Base-by-base conservation (phyloP, 176 grass and related monocot genomes). In the Thinopyrum elongatum region DNA sequence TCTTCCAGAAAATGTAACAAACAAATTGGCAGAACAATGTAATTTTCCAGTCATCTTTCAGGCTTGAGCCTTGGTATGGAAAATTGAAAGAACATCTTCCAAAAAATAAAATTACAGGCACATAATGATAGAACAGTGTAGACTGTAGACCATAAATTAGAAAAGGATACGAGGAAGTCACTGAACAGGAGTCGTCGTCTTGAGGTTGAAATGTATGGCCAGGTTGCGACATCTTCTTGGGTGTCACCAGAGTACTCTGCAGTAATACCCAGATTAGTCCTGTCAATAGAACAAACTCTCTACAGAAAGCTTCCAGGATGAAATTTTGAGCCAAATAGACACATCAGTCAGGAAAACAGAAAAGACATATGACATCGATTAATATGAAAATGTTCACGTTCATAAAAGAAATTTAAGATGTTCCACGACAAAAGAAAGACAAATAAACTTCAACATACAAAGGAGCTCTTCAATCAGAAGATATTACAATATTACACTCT, bases 151-250 rank as follows among this genome's bases (percentile, higher is more conserved):
- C 9, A 31, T 55, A 55, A 49, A 70, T 77, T 59, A 89, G 34
- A 82, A 82, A 90, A 90, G 93, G 88, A 95, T 95, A 92, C 90
- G 90, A 95, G 60, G 93, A 92, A 87, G 93, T 76, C 70, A 90
- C 83, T 82, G 93, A 95, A 60, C 82, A 86, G 7, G 88, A 92
- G 42, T 95, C 93, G 17, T 92, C 93, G 41, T 92, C 93, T 82
- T 80, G 84, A 69, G 60, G 83, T 27, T 77, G 83, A 85, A 85
- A 59, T 59, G 36, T 76, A 42, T 82, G 89, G 42, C 88, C 86
- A 79, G 88, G 38, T 81, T 87, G 90, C 19, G 69, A 30, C 4
- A n/a, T 86, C 77, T 87, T 95, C 63, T 65, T 91, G 29, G 86
- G 75, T 70, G 72, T 70, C 57, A 86, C 31, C 22, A 38, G 80